Evolutionary conservation across 148 eudicot genomes (phyloP).

Genomic region (Vaccinium myrtillus): DNA sequence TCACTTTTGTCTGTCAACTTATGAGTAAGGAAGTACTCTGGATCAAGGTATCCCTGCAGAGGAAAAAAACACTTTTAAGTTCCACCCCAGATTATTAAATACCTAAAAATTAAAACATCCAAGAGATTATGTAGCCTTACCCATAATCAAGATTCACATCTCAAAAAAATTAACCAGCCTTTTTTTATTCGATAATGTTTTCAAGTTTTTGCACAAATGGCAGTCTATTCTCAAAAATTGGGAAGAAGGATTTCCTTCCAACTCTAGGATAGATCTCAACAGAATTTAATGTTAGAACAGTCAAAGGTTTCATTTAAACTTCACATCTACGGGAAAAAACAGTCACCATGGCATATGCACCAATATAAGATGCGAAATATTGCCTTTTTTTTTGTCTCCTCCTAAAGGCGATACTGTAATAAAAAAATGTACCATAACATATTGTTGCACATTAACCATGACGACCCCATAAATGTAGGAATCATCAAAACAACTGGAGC

Average conservation of each 20-base stretch:
- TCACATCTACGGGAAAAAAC: background rate
- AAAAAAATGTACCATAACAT: background rate
- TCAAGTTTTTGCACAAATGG: background rate
- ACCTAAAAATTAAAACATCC: background rate
- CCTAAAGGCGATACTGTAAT: background rate
- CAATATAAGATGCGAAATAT: background rate
- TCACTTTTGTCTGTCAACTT: conserved; percentile 85
- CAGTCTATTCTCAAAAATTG: background rate
- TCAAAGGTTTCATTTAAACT: background rate
- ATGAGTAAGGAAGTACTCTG: conserved; percentile 80
- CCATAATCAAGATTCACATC: background rate
- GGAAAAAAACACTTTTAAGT: background rate
- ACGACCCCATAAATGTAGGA: background rate
- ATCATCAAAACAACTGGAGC: background rate
- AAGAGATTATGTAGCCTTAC: background rate
- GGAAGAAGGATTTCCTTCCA: background rate
- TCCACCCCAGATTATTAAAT: background rate
- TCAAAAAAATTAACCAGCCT: background rate
- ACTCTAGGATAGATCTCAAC: background rate
- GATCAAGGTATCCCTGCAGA: conserved; percentile 87
- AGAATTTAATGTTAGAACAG: background rate
- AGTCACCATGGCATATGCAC: background rate
- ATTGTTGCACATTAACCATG: background rate
- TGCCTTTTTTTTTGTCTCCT: background rate
- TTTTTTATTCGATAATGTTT: background rate